Percentiles rank a stretch among this genome's conserved stretches.
phyloP scores from a whole-genome alignment of 2,329 filamentous ascomycete genomes.

The Paecilomyces sp. region DNA sequence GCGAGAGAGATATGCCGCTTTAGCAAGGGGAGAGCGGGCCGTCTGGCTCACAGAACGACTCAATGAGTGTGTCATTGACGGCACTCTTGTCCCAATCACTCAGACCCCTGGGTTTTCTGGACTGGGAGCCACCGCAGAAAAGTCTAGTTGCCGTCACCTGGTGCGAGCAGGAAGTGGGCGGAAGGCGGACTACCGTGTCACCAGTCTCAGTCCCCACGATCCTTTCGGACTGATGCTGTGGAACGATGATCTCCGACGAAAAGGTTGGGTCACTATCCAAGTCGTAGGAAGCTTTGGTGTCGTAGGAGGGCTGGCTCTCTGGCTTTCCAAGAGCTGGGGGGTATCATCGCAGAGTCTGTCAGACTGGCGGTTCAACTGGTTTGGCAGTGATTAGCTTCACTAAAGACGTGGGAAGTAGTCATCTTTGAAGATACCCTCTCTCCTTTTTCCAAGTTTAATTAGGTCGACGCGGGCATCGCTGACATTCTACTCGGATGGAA shows the following conservation, averaged over 20 bases:
- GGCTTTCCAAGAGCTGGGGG: constrained; percentile 44
- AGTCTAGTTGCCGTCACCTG: constrained; percentile 14
- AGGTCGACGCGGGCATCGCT: neutral
- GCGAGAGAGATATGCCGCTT: constrained; percentile 58
- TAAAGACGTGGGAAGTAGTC: neutral
- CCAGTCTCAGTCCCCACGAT: constrained; percentile 54
- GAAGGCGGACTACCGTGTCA: constrained; percentile 25
- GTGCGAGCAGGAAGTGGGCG: constrained; percentile 17
- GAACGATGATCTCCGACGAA: constrained; percentile 57
- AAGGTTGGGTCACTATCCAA: constrained; percentile 63
- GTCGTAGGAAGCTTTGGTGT: constrained; percentile 67
- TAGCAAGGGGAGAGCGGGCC: constrained; percentile 57
- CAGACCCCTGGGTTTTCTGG: constrained; percentile 23
- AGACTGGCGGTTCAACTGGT: constrained; percentile 23
- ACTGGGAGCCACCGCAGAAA: constrained; percentile 17
- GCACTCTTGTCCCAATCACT: constrained; percentile 51
- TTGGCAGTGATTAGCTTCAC: neutral
- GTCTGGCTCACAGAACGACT: constrained; percentile 63
- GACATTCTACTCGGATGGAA: neutral
- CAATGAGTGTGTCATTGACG: constrained; percentile 60
- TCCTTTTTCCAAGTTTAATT: no score
- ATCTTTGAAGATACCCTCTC: neutral
- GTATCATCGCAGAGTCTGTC: constrained; percentile 22
- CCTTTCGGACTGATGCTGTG: constrained; percentile 71
- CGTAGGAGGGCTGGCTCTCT: constrained; percentile 64